These are phyloP conservation scores for Mortierella sp. DNA, from an alignment of 371 early-diverging fungal genomes.

Conservation along the genomic window DNA sequence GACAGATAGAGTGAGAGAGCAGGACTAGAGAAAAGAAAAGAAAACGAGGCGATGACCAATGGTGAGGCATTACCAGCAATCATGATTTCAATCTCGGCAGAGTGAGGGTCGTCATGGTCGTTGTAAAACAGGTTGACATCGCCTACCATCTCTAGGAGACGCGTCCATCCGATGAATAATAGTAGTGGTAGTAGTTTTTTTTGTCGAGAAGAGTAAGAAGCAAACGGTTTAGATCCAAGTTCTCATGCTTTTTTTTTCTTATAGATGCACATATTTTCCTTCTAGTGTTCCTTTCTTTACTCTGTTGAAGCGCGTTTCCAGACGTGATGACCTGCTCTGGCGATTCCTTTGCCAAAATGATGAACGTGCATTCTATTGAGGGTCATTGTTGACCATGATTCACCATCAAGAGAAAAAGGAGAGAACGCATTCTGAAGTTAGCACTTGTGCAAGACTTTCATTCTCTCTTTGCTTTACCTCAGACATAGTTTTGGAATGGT, in stretches of 20 bases:
- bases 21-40: not conserved
- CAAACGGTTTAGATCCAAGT: too few species aligned
- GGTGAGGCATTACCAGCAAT: slow-evolving; percentile 84
- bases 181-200: too few species aligned
- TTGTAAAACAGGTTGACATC: slow-evolving; percentile 95
- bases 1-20: not conserved
- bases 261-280: too few species aligned
- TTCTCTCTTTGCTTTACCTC: too few species aligned
- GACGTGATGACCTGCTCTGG: slow-evolving; percentile 50
- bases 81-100: slow-evolving; percentile 95
- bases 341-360: slow-evolving; percentile 59
- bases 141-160: slow-evolving; percentile 81
- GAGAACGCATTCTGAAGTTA: too few species aligned
- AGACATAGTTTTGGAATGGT: not conserved
- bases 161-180: too few species aligned
- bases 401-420: too few species aligned
- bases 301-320: slow-evolving; percentile 53
- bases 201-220: too few species aligned
- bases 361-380: slow-evolving; percentile 75
- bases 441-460: too few species aligned
- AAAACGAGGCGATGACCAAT: not conserved
- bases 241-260: too few species aligned
- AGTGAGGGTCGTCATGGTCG: slow-evolving; percentile 74
- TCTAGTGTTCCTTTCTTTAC: slow-evolving; percentile 29
- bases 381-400: too few species aligned